Evolutionary conservation across 1,284 basidiomycete genomes (phyloP), one percentile per base, ranked within the genome.

Genomic region (Microbotryum silenes-acaulis): DNA sequence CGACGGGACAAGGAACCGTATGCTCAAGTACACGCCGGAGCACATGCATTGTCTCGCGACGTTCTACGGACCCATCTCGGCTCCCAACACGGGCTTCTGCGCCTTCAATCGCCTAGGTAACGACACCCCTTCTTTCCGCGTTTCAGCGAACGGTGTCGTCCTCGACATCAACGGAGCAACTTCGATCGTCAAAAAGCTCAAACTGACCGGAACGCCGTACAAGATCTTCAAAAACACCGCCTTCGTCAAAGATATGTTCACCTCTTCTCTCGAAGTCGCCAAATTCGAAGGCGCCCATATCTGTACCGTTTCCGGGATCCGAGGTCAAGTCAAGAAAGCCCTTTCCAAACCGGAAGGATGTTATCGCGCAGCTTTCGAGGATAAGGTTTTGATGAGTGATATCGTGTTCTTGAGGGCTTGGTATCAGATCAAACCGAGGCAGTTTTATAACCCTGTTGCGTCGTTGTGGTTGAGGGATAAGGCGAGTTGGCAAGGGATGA

Each of bases 191-290:
- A 99, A 99, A 81, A 99, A 98, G 79, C 78, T 99, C 71, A 99
- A 98, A 79, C 78, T 98, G 60, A 98, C 92, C 0, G 94, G 96
- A 51, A 82, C 85, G 31, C 94, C 96, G 29, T 89, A 86, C 78
- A 97, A 97, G 81, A 89, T 98, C 62, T 98, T 88, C 82, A 98
- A 97, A 79, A 99, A 99, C 77, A 99, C 96, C 18, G 96, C 92
- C 0, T 99, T 98, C 75, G 81, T 99, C 71, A 92, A 88, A 79
- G 91, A 97, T 74, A 99, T 99, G 94, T 98, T 98, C 79, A 86
- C 79, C 63, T 86, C 83, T 54, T 85, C 89, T 14, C 81, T 98
- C 37, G 94, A 98, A 76, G 92, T 98, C 14, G 91, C 93, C 64
- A 97, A 97, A 76, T 98, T 98, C 71, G 96, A 99, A 76, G 96